Conservation (phyloP, 257 asterid species). For the Capsicum chinense region DNA sequence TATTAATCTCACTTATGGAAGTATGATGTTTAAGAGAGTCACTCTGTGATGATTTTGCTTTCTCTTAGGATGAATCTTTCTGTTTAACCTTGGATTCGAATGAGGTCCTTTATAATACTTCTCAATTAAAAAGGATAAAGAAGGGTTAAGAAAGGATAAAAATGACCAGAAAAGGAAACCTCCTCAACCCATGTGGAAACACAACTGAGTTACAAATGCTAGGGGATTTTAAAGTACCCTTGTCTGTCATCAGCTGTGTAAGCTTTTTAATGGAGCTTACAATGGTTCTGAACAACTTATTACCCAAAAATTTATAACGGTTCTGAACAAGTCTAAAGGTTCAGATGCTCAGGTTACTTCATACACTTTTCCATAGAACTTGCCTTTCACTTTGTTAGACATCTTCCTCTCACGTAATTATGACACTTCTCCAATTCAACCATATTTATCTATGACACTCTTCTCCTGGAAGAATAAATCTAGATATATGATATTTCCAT, state of each 20-base stretch:
- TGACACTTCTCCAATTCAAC: constrained; percentile 6
- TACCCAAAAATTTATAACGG: background rate
- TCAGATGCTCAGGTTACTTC: constrained; percentile 3
- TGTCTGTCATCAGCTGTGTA: background rate
- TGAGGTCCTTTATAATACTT: background rate
- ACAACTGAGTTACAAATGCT: background rate
- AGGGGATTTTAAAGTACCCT: background rate
- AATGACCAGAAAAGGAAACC: background rate
- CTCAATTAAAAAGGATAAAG: background rate
- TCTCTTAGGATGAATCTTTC: background rate
- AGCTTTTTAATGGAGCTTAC: background rate
- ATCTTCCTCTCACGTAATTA: background rate
- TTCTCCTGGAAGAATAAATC: background rate
- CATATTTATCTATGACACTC: background rate
- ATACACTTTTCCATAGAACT: background rate
- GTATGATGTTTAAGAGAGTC: background rate
- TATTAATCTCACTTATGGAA: background rate
- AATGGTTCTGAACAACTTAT: background rate
- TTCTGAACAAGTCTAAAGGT: background rate
- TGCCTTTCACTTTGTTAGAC: background rate
- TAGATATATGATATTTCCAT: background rate
- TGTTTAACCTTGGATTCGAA: background rate
- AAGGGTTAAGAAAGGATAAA: background rate
- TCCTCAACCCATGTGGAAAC: background rate
- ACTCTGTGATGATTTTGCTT: constrained; percentile 1